Conservation (phyloP, 345 rosid species). For the Salix caprea region DNA sequence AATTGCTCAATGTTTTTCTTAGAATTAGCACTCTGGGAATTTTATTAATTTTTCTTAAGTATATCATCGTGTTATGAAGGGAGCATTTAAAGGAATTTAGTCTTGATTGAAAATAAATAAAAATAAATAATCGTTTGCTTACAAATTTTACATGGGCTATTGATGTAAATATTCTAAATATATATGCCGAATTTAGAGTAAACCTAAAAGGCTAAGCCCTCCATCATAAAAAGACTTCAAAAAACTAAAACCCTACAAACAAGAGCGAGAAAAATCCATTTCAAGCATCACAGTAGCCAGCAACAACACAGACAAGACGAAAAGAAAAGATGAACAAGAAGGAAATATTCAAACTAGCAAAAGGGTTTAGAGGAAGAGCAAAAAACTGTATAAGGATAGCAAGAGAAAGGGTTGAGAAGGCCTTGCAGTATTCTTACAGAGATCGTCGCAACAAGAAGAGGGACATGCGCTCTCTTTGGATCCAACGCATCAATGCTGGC, state of each 20-base stretch:
- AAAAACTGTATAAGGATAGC: slow-evolving; percentile 92
- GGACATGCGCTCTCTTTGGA: slow-evolving; percentile 96
- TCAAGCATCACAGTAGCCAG: background rate
- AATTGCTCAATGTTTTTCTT: too few species aligned
- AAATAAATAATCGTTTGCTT: too few species aligned
- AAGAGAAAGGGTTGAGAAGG: slow-evolving; percentile 94
- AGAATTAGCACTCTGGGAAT: too few species aligned
- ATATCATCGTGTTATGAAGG: too few species aligned
- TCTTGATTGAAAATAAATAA: too few species aligned
- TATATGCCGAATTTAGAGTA: background rate
- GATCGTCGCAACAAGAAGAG: slow-evolving; percentile 96
- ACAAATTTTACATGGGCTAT: too few species aligned
- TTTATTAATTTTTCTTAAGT: too few species aligned
- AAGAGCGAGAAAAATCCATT: background rate
- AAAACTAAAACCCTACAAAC: background rate
- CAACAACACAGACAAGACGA: background rate
- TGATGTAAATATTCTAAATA: too few species aligned
- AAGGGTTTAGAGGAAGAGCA: slow-evolving; percentile 91
- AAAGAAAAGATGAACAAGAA: slow-evolving; percentile 62
- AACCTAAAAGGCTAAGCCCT: background rate
- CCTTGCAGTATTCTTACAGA: slow-evolving; percentile 85
- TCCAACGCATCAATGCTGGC: slow-evolving; percentile 89
- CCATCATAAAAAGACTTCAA: too few species aligned
- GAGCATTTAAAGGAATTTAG: too few species aligned
- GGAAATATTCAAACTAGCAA: slow-evolving; percentile 77